phyloP scores from a whole-genome alignment of 192 early-diverging fungal genomes.

The Backusella morwellensis region DNA sequence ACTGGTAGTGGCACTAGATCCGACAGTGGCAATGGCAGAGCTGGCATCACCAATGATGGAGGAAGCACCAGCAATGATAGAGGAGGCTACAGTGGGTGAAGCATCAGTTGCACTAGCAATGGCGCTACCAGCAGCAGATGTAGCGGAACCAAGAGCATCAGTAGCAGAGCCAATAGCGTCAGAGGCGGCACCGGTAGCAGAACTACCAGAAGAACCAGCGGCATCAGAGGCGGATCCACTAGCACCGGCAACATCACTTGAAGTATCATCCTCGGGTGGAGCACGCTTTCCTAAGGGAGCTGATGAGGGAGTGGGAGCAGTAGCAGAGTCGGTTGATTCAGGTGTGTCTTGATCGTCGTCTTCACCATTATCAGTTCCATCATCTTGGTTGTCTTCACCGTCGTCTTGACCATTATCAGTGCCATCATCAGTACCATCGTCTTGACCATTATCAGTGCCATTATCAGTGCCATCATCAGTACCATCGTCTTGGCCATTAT shows the following conservation, averaged over 20 bases:
- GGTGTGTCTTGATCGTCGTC: neutral
- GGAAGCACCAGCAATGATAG: neutral
- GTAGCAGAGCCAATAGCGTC: neutral
- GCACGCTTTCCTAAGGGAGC: neutral
- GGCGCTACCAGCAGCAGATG: conserved; percentile 1
- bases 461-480: neutral
- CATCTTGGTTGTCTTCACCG: neutral
- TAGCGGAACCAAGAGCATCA: neutral
- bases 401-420: neutral
- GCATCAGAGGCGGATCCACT: neutral
- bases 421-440: neutral
- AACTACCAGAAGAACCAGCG: neutral
- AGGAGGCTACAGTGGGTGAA: neutral
- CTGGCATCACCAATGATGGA: neutral
- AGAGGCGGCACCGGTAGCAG: too few relatives aligned
- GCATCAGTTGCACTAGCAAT: neutral
- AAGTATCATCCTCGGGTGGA: neutral
- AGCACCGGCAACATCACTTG: neutral
- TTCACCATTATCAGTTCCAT: neutral
- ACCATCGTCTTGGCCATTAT: neutral
- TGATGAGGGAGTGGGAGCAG: neutral
- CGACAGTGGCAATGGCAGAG: neutral
- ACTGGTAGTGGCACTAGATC: neutral
- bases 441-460: neutral
- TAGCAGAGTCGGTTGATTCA: neutral